Base-by-base conservation (phyloP, 2,329 filamentous ascomycete species). In the Aspergillus terreus region DNA sequence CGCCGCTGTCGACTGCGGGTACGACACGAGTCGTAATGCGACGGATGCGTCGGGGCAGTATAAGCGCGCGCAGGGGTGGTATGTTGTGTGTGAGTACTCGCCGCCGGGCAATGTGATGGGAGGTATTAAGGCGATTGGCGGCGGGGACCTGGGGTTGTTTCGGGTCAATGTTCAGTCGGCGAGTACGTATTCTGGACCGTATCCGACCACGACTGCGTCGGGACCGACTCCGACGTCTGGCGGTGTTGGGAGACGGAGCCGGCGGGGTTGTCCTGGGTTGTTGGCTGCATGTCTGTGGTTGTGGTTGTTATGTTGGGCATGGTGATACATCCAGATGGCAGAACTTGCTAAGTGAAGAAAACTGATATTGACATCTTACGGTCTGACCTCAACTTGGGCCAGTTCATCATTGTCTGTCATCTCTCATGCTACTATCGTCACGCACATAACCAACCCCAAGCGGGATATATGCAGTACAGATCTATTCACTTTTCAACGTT, bases 31-130 rank as follows among this genome's bases (percentile, higher is more conserved):
- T n/a, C 45, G 41, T 10, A 25, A 47, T n/a, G 49, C 21, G 32
- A 50, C 38, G 10, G 33, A 47, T 17, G 40, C 36, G 27, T 27
- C 44, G 4, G 47, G 46, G 1, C 32, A 32, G 41, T 46, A 51
- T 51, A 52, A 38, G 6, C 41, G 45, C 30, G 67, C 71, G 6
- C 70, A 69, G 33, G 83, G 83, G 0, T 88, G 83, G 82, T 87
- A 81, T 66, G 72, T 88, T 0, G 83, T 83, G 21, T 90, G 86
- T 59, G 84, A 88, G 70, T 89, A 88, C 68, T 85, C 76, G 73
- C 85, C 86, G 1, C 66, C 76, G 1, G 86, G 86, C 0, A 89
- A 90, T 61, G 73, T 88, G 2, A 59, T 71, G 12, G 71, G 71
- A 3, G 50, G 49, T 11, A 36, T 63, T 45, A 51, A 65, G 48